Evolutionary conservation across 139 green algal species (phyloP).

Genomic region (Gonium pectorale): DNA sequence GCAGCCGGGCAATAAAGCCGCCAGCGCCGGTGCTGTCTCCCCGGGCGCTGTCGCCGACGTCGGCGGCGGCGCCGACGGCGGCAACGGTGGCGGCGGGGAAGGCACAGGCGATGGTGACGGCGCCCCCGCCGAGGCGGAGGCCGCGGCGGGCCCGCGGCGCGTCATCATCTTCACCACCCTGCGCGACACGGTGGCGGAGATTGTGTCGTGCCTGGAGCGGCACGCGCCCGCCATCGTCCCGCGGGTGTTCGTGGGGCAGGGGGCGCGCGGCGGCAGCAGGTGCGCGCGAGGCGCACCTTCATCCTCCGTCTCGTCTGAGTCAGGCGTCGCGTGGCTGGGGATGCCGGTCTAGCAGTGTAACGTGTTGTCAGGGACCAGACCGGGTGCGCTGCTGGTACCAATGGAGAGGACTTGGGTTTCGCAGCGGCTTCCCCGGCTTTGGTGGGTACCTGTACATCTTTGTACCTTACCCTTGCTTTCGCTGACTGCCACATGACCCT

Average conservation of each 20-base stretch:
- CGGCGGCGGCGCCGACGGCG: neutral
- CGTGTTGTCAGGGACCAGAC: too few relatives aligned
- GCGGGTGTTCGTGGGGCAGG: constrained; percentile 91
- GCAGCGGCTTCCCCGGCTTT: too few relatives aligned
- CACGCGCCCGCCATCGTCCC: constrained; percentile 67
- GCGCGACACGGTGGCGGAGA: constrained; percentile 80
- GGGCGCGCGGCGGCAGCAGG: constrained; percentile 36
- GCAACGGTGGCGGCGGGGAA: too few relatives aligned
- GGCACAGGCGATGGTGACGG: neutral
- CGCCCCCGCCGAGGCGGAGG: neutral
- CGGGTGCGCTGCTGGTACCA: too few relatives aligned
- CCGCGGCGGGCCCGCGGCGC: constrained; percentile 27
- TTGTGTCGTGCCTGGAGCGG: constrained; percentile 73
- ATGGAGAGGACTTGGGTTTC: too few relatives aligned
- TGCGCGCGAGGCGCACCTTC: too few relatives aligned
- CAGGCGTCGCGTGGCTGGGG: too few relatives aligned
- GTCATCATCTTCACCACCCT: constrained; percentile 88
- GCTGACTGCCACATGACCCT: too few relatives aligned
- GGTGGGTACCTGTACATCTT: too few relatives aligned
- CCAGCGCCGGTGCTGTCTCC: neutral
- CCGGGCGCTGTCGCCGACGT: neutral
- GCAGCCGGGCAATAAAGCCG: neutral
- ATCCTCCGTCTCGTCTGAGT: too few relatives aligned
- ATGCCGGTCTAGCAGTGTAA: too few relatives aligned
- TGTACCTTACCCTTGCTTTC: too few relatives aligned